phyloP scores from a whole-genome alignment of 192 early-diverging fungal species.

The Coemansia sp. region DNA sequence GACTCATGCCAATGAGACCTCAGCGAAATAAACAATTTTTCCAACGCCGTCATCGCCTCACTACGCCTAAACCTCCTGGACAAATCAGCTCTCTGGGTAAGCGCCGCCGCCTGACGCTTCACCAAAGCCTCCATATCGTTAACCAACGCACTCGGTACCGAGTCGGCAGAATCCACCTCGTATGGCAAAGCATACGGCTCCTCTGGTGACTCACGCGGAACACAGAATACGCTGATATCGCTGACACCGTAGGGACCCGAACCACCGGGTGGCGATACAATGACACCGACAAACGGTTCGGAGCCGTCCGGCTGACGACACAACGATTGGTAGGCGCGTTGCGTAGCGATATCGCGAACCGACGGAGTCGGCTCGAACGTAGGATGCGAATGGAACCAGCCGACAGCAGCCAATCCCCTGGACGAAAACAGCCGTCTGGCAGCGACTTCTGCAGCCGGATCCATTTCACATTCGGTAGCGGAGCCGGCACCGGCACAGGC shows the following conservation, averaged over 20 bases:
- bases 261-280: constrained; percentile 75
- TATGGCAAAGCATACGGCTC: constrained; percentile 24
- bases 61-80: constrained; percentile 51
- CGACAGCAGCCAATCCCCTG: constrained; percentile 68
- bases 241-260: constrained; percentile 53
- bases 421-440: constrained; percentile 73
- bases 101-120: constrained; percentile 58
- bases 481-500: constrained; percentile 83
- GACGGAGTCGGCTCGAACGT: constrained; percentile 88
- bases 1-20: constrained; percentile 48
- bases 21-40: constrained; percentile 65
- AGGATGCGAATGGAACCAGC: constrained; percentile 98
- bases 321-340: constrained; percentile 82
- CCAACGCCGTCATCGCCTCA: constrained; percentile 59
- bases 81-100: constrained; percentile 61
- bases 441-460: constrained; percentile 80
- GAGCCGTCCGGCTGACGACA: constrained; percentile 63
- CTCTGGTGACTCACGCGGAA: constrained; percentile 9
- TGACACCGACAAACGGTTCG: constrained; percentile 90
- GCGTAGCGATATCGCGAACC: constrained; percentile 88
- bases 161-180: constrained; percentile 51
- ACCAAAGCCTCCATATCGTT: constrained; percentile 59
- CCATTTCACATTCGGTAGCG: constrained; percentile 92
- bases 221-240: constrained; percentile 25
- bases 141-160: constrained; percentile 55